A percentile compares a stretch with the other conserved stretches of the same genome.
These are phyloP conservation scores for Tubosaeta sp. DNA, from an alignment of 768 basidiomycete species.

Conservation along the genomic window DNA sequence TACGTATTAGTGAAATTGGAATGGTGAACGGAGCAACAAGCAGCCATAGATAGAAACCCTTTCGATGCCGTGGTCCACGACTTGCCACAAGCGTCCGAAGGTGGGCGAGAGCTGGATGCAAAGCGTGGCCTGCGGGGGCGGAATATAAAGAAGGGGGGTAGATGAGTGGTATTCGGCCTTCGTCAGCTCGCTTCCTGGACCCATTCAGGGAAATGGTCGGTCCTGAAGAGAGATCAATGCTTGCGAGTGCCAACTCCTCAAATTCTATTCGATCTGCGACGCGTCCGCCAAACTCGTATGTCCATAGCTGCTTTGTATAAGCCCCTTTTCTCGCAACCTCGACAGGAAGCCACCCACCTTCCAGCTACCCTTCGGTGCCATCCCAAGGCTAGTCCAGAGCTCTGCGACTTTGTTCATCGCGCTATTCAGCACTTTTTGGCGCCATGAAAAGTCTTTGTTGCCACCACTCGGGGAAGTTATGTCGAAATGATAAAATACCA, in stretches of 20 bases:
- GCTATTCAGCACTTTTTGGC: conserved; percentile 37
- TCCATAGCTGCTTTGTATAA: conserved; percentile 43
- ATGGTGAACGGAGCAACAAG: conserved; percentile 63
- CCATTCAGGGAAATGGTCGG: conserved; percentile 39
- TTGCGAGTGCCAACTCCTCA: conserved; percentile 74
- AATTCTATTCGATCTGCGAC: conserved; percentile 72
- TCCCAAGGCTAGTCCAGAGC: conserved; percentile 66
- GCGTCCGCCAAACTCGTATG: conserved; percentile 62
- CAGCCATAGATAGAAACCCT: conserved; percentile 65
- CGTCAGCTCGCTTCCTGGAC: conserved; percentile 13
- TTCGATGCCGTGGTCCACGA: conserved; percentile 60
- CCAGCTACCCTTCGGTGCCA: conserved; percentile 63
- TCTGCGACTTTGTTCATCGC: conserved; percentile 47
- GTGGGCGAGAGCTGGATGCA: conserved; percentile 39
- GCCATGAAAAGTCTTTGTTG: conserved; percentile 30
- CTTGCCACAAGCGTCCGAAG: conserved; percentile 48
- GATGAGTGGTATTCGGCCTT: conserved; percentile 44
- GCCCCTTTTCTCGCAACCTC: conserved; percentile 3
- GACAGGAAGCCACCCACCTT: conserved; percentile 45
- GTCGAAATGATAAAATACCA: conserved; percentile 43
- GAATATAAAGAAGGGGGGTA: conserved; percentile 53
- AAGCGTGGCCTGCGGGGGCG: conserved; percentile 28
- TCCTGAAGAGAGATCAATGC: conserved; percentile 64
- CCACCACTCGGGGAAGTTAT: conserved; percentile 25
- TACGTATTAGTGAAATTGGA: conserved; percentile 77